Percentiles rank a stretch among this genome's conserved stretches.
These are phyloP conservation scores for Podila epigama DNA, from an alignment of 192 early-diverging fungal species.

Conservation along the genomic window DNA sequence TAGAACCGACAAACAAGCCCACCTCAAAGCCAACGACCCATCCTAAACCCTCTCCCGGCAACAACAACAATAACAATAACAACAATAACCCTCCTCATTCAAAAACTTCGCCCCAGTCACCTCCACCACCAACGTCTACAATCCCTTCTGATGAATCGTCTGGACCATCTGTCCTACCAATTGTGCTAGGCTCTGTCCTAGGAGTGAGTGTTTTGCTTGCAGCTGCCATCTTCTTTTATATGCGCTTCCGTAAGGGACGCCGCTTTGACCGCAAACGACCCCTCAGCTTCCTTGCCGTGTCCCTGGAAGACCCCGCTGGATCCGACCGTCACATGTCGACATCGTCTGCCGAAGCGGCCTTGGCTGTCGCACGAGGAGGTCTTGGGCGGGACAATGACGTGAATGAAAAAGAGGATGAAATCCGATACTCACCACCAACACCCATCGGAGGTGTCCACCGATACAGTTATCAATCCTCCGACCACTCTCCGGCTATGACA, in stretches of 20 bases:
- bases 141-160: conserved; percentile 10
- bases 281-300: conserved; percentile 41
- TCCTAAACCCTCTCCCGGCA: not conserved
- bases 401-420: too few species aligned
- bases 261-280: conserved; percentile 38
- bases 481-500: conserved; percentile 11
- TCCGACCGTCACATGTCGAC: not conserved
- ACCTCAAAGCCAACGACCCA: not conserved
- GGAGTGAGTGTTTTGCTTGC: conserved; percentile 19
- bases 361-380: not conserved
- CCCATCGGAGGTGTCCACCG: conserved; percentile 8
- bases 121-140: conserved; percentile 4
- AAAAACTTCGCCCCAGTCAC: not conserved
- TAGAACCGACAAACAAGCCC: not conserved
- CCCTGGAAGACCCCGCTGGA: conserved; percentile 18
- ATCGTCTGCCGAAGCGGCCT: conserved; percentile 4
- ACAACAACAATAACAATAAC: too few species aligned
- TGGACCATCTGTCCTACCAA: conserved; percentile 15
- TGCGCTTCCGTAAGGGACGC: conserved; percentile 27
- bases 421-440: conserved; percentile 28
- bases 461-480: conserved; percentile 28
- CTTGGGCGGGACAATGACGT: conserved; percentile 3
- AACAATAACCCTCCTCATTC: not conserved
- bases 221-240: conserved; percentile 28
- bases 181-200: conserved; percentile 31